These are phyloP conservation scores for Xylaria grammica DNA, from an alignment of 495 filamentous ascomycete genomes.

Conservation along the genomic window DNA sequence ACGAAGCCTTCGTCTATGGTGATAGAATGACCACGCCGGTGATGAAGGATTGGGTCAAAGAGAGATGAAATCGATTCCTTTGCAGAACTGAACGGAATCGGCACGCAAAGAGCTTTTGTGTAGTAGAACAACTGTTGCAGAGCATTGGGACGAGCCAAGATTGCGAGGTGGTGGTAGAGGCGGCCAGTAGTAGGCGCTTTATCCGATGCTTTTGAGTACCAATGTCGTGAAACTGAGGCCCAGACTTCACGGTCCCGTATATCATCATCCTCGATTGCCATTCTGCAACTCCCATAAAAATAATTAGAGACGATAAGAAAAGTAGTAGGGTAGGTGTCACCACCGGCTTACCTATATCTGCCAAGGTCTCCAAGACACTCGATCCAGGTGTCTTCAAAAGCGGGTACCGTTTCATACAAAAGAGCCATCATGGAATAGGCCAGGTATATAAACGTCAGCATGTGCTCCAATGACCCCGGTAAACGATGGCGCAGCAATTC, in stretches of 20 bases:
- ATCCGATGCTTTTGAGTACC: slow-evolving; percentile 80
- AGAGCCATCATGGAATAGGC: slow-evolving; percentile 78
- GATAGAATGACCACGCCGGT: slow-evolving; percentile 34
- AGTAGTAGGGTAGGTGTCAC: neutral
- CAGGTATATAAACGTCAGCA: slow-evolving; percentile 79
- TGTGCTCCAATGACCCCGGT: slow-evolving; percentile 72
- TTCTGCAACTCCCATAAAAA: too few species aligned
- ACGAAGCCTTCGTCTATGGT: slow-evolving; percentile 59
- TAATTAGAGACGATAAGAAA: too few species aligned
- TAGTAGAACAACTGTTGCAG: slow-evolving; percentile 76
- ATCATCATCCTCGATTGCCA: slow-evolving; percentile 75
- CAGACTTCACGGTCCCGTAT: slow-evolving; percentile 70
- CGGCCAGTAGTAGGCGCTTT: slow-evolving; percentile 68
- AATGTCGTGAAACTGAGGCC: slow-evolving; percentile 70
- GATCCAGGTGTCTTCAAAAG: slow-evolving; percentile 79
- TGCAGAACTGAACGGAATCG: slow-evolving; percentile 62
- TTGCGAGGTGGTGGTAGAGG: slow-evolving; percentile 79
- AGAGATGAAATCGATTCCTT: slow-evolving; percentile 72
- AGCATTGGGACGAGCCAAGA: slow-evolving; percentile 70
- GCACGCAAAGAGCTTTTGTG: slow-evolving; percentile 42
- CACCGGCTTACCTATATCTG: slow-evolving; percentile 32
- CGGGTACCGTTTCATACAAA: slow-evolving; percentile 69
- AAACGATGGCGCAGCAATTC: slow-evolving; percentile 72
- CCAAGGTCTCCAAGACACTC: slow-evolving; percentile 79
- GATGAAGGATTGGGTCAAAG: slow-evolving; percentile 65